Conservation (phyloP, 805 yeast genomes). For the Wickerhamomyces silvicola region DNA sequence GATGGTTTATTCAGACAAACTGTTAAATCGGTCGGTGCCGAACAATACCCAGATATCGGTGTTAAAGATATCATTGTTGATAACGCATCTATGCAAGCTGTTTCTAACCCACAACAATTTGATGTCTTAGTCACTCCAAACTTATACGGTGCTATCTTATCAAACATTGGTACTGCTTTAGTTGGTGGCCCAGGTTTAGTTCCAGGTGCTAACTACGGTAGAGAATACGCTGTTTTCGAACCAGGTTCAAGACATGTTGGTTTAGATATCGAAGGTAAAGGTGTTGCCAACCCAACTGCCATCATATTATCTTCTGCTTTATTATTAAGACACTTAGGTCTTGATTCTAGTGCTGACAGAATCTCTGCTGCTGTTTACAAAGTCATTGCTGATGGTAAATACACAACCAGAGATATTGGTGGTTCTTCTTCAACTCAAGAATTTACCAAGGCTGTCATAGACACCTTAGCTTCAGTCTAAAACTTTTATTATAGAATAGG, state of each 20-base stretch:
- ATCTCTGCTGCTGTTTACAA: slow-evolving; percentile 85
- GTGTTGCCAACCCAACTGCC: slow-evolving; percentile 97
- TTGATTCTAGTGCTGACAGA: slow-evolving; percentile 76
- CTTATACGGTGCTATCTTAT: slow-evolving; percentile 94
- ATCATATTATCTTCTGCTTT: slow-evolving; percentile 87
- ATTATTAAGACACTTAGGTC: slow-evolving; percentile 93
- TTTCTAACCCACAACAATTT: slow-evolving; percentile 95
- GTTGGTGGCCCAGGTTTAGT: slow-evolving; percentile 98
- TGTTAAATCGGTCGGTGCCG: slow-evolving; percentile 77
- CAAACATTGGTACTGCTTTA: slow-evolving; percentile 95
- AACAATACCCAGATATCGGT: slow-evolving; percentile 76
- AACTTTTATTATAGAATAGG: no score
- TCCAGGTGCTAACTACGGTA: slow-evolving; percentile 97
- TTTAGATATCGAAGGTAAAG: slow-evolving; percentile 89
- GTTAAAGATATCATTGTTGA: slow-evolving; percentile 95
- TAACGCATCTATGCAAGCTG: slow-evolving; percentile 99
- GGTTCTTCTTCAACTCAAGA: slow-evolving; percentile 87
- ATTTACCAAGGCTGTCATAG: slow-evolving; percentile 86
- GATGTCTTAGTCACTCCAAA: slow-evolving; percentile 97
- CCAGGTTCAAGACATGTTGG: slow-evolving; percentile 99
- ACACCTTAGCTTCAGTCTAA: slow-evolving; percentile 11
- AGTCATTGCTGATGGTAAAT: slow-evolving; percentile 83
- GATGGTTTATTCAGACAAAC: slow-evolving; percentile 97
- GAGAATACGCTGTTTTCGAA: slow-evolving; percentile 96
- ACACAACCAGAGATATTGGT: slow-evolving; percentile 86